phyloP scores from a whole-genome alignment of 176 grass and related monocot genomes.

The Tillandsia fasciculata region DNA sequence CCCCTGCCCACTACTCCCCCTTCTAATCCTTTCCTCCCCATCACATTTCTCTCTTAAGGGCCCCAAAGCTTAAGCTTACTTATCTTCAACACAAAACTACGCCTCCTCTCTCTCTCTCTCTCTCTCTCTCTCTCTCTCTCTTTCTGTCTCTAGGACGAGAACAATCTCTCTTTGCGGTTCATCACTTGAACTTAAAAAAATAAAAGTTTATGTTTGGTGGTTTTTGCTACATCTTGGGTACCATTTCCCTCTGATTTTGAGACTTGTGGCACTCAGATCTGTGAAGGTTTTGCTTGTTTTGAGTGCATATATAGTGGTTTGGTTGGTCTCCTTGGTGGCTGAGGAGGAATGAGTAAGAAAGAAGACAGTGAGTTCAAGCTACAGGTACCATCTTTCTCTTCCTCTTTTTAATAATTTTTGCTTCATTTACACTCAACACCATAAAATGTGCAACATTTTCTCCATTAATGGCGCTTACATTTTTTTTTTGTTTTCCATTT shows the following conservation, averaged over 20 bases:
- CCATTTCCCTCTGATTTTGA: neutral
- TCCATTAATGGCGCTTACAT: neutral
- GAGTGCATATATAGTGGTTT: neutral
- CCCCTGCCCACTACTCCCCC: neutral
- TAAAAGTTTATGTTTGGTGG: neutral
- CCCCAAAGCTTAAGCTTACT: neutral
- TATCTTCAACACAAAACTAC: neutral
- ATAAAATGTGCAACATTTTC: neutral
- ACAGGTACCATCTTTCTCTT: conserved; percentile 6
- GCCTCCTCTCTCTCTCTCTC: neutral
- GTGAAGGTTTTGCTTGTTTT: neutral
- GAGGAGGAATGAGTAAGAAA: conserved; percentile 22
- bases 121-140: neutral
- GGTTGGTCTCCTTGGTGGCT: neutral
- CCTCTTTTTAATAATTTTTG: neutral
- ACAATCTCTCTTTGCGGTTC: neutral
- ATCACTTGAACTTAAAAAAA: neutral
- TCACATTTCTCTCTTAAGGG: neutral
- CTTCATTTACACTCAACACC: neutral
- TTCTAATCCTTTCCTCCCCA: neutral
- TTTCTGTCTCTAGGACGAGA: neutral
- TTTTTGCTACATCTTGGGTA: neutral
- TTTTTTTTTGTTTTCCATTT: neutral
- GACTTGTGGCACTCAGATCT: conserved; percentile 1
- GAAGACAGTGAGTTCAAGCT: conserved; percentile 27